phyloP scores from a whole-genome alignment of 2,329 filamentous ascomycete species.

The Bimuria novae-zelandiae region DNA sequence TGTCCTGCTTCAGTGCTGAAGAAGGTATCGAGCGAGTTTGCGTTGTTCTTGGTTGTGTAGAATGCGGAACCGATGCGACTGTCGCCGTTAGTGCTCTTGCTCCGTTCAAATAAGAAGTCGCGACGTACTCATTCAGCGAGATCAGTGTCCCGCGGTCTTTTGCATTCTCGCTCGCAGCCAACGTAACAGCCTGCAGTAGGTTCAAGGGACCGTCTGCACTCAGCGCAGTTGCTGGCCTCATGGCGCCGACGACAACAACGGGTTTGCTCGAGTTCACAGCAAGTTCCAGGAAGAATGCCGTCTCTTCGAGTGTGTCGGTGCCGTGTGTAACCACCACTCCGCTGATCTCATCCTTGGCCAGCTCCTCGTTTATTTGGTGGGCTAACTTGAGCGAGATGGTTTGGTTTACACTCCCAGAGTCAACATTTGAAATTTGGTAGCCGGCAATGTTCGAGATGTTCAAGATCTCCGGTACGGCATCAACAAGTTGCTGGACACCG shows the following conservation, averaged over 20 bases:
- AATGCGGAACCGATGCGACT: conserved; percentile 61
- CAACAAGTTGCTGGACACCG: conserved; percentile 57
- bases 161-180: conserved; percentile 56
- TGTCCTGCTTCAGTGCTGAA: conserved; percentile 58
- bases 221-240: conserved; percentile 66
- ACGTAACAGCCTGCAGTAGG: conserved; percentile 62
- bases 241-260: conserved; percentile 64
- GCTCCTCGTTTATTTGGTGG: conserved; percentile 54
- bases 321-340: conserved; percentile 67
- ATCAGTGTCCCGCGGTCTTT: conserved; percentile 62
- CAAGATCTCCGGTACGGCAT: conserved; percentile 59
- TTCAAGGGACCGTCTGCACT: conserved; percentile 68
- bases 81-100: not conserved
- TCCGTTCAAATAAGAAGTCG: not conserved
- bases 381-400: conserved; percentile 55
- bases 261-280: conserved; percentile 63
- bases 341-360: conserved; percentile 49
- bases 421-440: conserved; percentile 2
- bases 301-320: conserved; percentile 68
- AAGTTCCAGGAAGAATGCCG: conserved; percentile 65
- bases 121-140: conserved; percentile 59
- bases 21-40: conserved; percentile 68
- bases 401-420: conserved; percentile 48
- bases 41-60: conserved; percentile 65
- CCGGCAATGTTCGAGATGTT: conserved; percentile 50